phyloP scores from a whole-genome alignment of 2,329 filamentous ascomycete genomes.

The Hysterium pulicare region DNA sequence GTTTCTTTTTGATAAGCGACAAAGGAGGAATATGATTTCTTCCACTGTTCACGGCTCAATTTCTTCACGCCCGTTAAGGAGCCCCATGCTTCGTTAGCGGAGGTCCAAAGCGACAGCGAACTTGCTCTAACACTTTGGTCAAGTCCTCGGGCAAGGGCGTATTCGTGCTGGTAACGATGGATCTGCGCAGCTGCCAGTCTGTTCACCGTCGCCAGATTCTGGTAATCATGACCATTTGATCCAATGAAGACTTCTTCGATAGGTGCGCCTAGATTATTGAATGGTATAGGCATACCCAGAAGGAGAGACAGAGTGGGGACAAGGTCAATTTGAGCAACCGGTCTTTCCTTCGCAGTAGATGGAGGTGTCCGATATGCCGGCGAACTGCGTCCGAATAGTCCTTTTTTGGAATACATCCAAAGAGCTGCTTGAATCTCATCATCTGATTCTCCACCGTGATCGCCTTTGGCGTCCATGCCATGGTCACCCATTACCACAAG shows the following conservation, averaged over 20 bases:
- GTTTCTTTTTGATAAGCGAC: slow-evolving; percentile 74
- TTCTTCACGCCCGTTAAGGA: slow-evolving; percentile 41
- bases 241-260: slow-evolving; percentile 93
- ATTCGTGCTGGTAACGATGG: slow-evolving; percentile 81
- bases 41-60: slow-evolving; percentile 36
- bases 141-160: slow-evolving; percentile 69
- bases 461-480: slow-evolving; percentile 95
- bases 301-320: slow-evolving; percentile 88
- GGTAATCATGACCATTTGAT: slow-evolving; percentile 64
- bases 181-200: slow-evolving; percentile 80
- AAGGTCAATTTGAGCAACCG: slow-evolving; percentile 85
- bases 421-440: slow-evolving; percentile 91
- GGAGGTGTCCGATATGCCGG: slow-evolving; percentile 57
- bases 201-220: slow-evolving; percentile 73
- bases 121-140: slow-evolving; percentile 57
- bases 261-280: slow-evolving; percentile 88
- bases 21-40: slow-evolving; percentile 56
- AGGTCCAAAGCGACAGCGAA: slow-evolving; percentile 57
- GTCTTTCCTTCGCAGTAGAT: slow-evolving; percentile 70
- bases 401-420: slow-evolving; percentile 96
- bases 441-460: slow-evolving; percentile 97
- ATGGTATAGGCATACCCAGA: slow-evolving; percentile 87
- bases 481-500: slow-evolving; percentile 98
- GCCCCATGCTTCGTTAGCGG: slow-evolving; percentile 55
- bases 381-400: slow-evolving; percentile 74